Evolutionary conservation across 345 rosid species (phyloP), one percentile per base, ranked within the genome.

Genomic region (Linum usitatissimum): DNA sequence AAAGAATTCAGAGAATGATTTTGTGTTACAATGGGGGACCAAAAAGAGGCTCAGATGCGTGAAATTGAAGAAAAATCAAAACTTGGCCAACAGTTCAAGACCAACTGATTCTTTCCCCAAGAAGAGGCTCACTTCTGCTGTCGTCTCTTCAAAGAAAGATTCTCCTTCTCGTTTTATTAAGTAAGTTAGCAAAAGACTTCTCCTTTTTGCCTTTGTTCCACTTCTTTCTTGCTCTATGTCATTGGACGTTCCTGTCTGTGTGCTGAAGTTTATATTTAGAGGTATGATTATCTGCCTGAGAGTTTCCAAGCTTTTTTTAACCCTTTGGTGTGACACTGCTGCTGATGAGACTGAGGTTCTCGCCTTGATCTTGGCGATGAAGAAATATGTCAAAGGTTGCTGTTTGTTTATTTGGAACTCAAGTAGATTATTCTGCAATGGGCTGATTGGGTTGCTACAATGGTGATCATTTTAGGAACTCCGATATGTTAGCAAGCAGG

Each of bases 1-100:
- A 60, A 91, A 76, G 73, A 79, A 77, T 66, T 62, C 77, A 66
- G 90, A 84, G 70, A 81, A 83, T 40, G 95, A 91, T 77, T 91
- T 91, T 76, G 78, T 83, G 71, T 70, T 91, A 68, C 90, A 91
- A 75, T 88, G 98, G 98, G 98, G 98, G 53, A 87, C 78, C 59
- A 83, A 84, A 66, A 91, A 91, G 79, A 82, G 86, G 77, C 90
- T 76, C 71, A 79, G 98, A 75, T 82, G 95, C 71, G 84, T 82
- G 73, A 88, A 86, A 74, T 70, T 86, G 31, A 91, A 86, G 73
- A 86, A 82, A 64, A 84, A 79, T 59, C 83, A 75, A 71, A 77
- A 61, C 64, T 77, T 71, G 30, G 69, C 76, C 65, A 62, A 68
- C 73, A 83, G 77, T 67, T 83, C 84, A 54, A 67, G 67, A 58